Conservation (phyloP, 495 filamentous ascomycete genomes). For the Talaromyces adpressus region DNA sequence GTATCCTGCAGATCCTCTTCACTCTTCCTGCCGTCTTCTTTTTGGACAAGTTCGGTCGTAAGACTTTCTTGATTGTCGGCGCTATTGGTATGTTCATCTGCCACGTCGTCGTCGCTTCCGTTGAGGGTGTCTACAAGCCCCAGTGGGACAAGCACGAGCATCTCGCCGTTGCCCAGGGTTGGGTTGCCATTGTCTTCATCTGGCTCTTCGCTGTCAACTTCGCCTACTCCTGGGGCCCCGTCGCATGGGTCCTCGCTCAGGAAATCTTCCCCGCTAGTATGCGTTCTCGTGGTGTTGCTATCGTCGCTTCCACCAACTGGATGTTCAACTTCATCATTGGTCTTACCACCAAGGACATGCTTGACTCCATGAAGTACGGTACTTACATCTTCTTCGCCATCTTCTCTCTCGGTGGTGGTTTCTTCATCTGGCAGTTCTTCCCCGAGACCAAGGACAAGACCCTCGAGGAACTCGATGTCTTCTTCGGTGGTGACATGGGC, state of each 20-base stretch:
- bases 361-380: conserved; percentile 25
- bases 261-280: conserved; percentile 42
- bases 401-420: conserved; percentile 38
- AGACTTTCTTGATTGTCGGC: conserved; percentile 68
- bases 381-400: conserved; percentile 43
- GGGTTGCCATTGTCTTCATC: conserved; percentile 37
- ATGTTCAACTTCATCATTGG: conserved; percentile 41
- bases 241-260: conserved; percentile 36
- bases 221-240: conserved; percentile 37
- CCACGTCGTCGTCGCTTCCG: conserved; percentile 39
- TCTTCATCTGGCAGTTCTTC: conserved; percentile 43
- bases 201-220: conserved; percentile 40
- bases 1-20: conserved; percentile 68
- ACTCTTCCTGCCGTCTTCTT: conserved; percentile 63
- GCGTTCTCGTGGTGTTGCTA: conserved; percentile 37
- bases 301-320: conserved; percentile 38
- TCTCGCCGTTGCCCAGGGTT: conserved; percentile 22
- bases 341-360: conserved; percentile 31
- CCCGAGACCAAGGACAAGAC: conserved; percentile 54
- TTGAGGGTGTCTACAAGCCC: conserved; percentile 30
- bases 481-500: conserved; percentile 34
- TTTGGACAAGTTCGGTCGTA: conserved; percentile 66
- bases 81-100: conserved; percentile 64
- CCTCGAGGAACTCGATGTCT: conserved; percentile 45
- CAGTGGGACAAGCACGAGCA: conserved; percentile 21